Evolutionary conservation across 73 alveolate genomes (phyloP).

Genomic region (Uronychia setigera): DNA sequence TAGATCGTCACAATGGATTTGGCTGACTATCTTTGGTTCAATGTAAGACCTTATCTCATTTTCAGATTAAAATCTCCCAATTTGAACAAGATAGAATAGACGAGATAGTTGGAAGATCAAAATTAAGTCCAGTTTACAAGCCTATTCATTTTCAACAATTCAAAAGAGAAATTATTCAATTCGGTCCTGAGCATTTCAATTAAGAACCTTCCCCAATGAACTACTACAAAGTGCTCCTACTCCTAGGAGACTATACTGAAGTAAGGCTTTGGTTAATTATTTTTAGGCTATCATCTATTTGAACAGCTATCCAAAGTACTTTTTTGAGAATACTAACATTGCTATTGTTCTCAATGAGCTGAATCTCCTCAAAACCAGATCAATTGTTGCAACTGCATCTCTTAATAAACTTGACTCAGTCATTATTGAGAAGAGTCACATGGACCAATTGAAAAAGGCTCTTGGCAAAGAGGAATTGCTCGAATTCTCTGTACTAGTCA

Average conservation of each 20-base stretch:
- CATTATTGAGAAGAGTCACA: no score
- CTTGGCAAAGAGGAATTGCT: background rate
- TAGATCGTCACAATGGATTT: background rate
- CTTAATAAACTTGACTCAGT: background rate
- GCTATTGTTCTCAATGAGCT: conserved; percentile 1
- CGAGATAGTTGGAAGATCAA: background rate
- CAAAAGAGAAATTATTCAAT: background rate
- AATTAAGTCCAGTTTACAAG: background rate
- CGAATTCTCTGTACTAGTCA: background rate
- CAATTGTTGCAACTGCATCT: background rate
- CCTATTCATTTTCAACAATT: background rate
- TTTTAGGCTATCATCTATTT: background rate
- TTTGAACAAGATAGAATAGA: background rate
- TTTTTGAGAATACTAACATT: background rate
- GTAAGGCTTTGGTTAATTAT: background rate
- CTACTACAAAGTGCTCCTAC: background rate
- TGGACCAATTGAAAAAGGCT: background rate
- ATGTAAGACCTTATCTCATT: background rate
- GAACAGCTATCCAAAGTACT: background rate
- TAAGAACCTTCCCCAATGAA: background rate
- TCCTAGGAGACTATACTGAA: background rate
- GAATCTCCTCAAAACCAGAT: background rate
- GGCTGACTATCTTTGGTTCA: background rate
- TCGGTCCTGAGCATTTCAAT: background rate
- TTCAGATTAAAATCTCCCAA: background rate